Evolutionary conservation across 1,139 yeast genomes (phyloP), one percentile per base, ranked within the genome.

Genomic region (Yamadazyma triangularis): DNA sequence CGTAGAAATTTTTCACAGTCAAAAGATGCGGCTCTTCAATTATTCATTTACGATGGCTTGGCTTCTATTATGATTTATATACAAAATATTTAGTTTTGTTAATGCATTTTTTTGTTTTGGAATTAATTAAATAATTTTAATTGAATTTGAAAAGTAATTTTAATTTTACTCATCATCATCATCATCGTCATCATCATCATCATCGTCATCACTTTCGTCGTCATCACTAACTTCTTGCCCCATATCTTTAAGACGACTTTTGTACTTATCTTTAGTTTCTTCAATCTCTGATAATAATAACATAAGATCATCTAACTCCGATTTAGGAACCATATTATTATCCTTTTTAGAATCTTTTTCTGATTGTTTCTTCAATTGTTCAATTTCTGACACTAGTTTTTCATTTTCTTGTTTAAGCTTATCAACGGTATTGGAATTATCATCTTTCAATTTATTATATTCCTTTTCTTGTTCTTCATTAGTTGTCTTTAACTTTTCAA

Each of bases 281-380:
- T 84, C 93, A 48, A 84, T 60, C 27, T 84, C 94, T 10, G 82
- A 70, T 57, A 87, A 74, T 25, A 86, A 59, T 25, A 84, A 59
- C 79, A 86, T 74, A 39, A 86, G 56, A 35, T 85, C 95, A 48
- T 87, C 95, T 10, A 82, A 51, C 29, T 85, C 94, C 2, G 74
- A 51, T 42, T 68, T 75, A 0, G 80, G 73, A 11, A 77, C 82
- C 46, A 42, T 38, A 12, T 18, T 9, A 6, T 18, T 18, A 18
- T 6, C 20, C 29, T 25, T 16, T 20, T 22, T 11, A 24, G 26
- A 25, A 15, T 30, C 25, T 14, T 13, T 15, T 15, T 12, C 26
- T 15, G 15, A 14, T 24, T 24, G 10, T 9, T 10, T 24, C 15
- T 14, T 14, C 9, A 18, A 18, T 18, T 18, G 8, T 18, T 18